phyloP scores from a whole-genome alignment of 257 asterid species.

The Lycium barbarum region DNA sequence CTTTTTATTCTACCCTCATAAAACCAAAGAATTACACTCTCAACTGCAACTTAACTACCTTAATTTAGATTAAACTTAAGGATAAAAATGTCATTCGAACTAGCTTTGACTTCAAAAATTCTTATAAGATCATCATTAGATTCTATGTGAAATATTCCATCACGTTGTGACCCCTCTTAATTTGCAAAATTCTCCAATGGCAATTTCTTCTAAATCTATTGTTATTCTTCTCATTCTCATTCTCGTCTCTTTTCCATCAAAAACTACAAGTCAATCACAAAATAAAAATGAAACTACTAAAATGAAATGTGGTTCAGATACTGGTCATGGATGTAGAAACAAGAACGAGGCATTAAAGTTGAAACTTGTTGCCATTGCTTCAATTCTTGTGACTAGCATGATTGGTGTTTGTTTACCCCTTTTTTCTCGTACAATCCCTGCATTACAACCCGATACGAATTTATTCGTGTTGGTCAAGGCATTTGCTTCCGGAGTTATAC shows the following conservation, averaged over 20 bases:
- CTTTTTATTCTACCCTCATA: background rate
- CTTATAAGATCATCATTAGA: background rate
- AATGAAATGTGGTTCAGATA: slow-evolving; percentile 27
- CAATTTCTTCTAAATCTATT: background rate
- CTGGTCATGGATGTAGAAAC: slow-evolving; percentile 29
- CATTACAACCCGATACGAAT: slow-evolving; percentile 42
- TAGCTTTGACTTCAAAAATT: background rate
- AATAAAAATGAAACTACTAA: background rate
- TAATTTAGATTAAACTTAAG: background rate
- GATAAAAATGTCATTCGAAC: background rate
- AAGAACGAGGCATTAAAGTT: slow-evolving; percentile 35
- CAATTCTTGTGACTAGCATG: slow-evolving; percentile 46
- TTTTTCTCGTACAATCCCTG: slow-evolving; percentile 35
- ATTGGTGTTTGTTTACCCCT: slow-evolving; percentile 49
- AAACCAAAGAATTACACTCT: background rate
- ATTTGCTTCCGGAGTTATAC: slow-evolving; percentile 50
- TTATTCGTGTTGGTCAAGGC: slow-evolving; percentile 49
- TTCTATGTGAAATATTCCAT: background rate
- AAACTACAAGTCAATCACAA: background rate
- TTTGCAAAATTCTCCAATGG: background rate
- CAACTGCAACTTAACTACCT: background rate
- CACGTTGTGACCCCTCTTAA: background rate
- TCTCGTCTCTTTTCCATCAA: background rate
- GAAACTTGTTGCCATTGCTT: slow-evolving; percentile 44
- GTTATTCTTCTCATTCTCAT: background rate